Base-by-base conservation (phyloP, 805 yeast genomes). In the Suhomyces prunicola region DNA sequence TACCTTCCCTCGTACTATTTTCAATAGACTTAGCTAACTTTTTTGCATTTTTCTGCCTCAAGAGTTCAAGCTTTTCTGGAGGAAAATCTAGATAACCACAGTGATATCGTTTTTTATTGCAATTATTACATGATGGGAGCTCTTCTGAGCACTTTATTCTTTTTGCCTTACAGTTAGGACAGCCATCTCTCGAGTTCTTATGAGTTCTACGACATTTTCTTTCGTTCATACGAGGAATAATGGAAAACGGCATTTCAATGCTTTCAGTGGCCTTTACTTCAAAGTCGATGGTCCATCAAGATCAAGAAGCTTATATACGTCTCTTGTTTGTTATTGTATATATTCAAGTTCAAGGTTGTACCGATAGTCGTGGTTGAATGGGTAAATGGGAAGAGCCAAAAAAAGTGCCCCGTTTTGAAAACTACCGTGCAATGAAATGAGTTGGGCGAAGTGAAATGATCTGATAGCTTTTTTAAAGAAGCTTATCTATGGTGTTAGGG, bases 11-110 rank as follows among this genome's bases (percentile, higher is more conserved):
- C 24, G 4, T 15, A 5, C 19, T 17, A 27, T 27, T 47, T 36
- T 47, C 33, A 29, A 17, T 9, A 13, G 29, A 17, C 51, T 55
- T 47, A 42, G 50, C 54, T 23, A 36, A 42, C 54, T 63, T 54
- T 50, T 56, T 61, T 10, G 66, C 68, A 54, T 73, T 72, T 59
- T 74, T 74, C 47, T 55, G 55, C 17, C 70, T 61, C n/a, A 75
- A 63, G 31, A 62, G 62, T 1, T 70, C 72, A 29, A 75, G 57
- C 47, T 64, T 68, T 39, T 73, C 78, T n/a, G 58, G 54, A 3
- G 77, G 68, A 53, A 72, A 75, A 54, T 74, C 78, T 29, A 73
- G 54, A 54, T 75, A 75, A 1, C 79, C 78, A 60, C 79, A 75
- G 6, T 74, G 64, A 54, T 62, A 64, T 29, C 67, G 61, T 55